Evolutionary conservation across 2,329 filamentous ascomycete species (phyloP).

Genomic region (Aspergillus piperis): DNA sequence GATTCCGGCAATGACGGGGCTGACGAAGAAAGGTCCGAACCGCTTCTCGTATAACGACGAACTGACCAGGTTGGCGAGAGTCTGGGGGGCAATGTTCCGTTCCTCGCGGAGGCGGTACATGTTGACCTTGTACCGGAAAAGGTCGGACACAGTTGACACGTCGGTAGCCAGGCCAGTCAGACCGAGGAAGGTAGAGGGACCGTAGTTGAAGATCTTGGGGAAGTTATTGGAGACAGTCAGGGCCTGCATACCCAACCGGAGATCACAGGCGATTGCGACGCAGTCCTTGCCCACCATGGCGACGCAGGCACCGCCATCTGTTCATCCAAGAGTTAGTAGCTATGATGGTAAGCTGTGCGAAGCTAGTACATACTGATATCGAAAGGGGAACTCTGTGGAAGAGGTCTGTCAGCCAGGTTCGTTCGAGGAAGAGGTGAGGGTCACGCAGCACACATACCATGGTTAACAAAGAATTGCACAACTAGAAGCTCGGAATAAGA

Average conservation of each 20-base stretch:
- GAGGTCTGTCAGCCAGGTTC: constrained; percentile 36
- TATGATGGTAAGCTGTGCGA: constrained; percentile 13
- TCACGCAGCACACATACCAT: constrained; percentile 33
- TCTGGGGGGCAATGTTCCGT: constrained; percentile 89
- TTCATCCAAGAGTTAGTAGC: constrained; percentile 11
- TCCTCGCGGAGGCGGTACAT: constrained; percentile 99
- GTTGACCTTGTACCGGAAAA: constrained; percentile 99
- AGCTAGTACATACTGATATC: constrained; percentile 74
- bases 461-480: constrained; percentile 18
- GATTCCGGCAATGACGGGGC: constrained; percentile 89
- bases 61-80: constrained; percentile 93
- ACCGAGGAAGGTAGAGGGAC: constrained; percentile 84
- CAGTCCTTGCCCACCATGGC: constrained; percentile 99
- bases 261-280: constrained; percentile 98
- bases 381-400: constrained; percentile 78
- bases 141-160: constrained; percentile 88
- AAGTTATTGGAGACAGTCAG: constrained; percentile 98
- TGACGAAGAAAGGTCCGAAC: constrained; percentile 96
- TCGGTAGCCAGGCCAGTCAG: constrained; percentile 96
- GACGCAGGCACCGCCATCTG: constrained; percentile 87
- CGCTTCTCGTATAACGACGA: constrained; percentile 89
- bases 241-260: constrained; percentile 93
- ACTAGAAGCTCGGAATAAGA: constrained; percentile 17
- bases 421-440: constrained; percentile 17
- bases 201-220: constrained; percentile 98